Evolutionary conservation across 352 stramenopile genomes (phyloP).

Genomic region (Phytophthora pinifolia): DNA sequence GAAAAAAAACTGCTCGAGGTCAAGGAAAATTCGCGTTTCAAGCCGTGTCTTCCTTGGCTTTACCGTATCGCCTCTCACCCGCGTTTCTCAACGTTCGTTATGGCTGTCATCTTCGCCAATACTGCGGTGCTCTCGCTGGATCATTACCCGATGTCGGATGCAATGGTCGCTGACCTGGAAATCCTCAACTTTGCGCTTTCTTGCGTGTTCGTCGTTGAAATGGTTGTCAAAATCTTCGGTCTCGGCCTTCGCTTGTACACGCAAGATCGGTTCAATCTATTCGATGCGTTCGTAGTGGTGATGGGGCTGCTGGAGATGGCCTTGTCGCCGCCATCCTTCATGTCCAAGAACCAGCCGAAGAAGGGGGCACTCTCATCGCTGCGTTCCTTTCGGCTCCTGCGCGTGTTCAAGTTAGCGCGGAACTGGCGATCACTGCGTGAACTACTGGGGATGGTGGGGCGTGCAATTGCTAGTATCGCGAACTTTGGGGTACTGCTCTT

Average conservation of each 20-base stretch:
- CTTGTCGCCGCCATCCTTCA: slow-evolving; percentile 62
- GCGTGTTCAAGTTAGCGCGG: slow-evolving; percentile 94
- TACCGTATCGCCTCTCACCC: slow-evolving; percentile 55
- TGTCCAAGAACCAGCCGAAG: slow-evolving; percentile 46
- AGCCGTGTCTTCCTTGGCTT: slow-evolving; percentile 34
- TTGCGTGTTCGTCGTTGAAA: slow-evolving; percentile 68
- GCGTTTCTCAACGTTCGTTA: slow-evolving; percentile 57
- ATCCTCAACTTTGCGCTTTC: slow-evolving; percentile 79
- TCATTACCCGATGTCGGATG: slow-evolving; percentile 66
- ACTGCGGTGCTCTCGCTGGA: slow-evolving; percentile 81
- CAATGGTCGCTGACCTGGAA: slow-evolving; percentile 51
- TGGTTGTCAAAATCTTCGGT: slow-evolving; percentile 79
- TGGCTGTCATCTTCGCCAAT: slow-evolving; percentile 79
- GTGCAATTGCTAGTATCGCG: slow-evolving; percentile 83
- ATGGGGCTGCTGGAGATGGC: slow-evolving; percentile 72
- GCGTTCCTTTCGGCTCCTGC: slow-evolving; percentile 84
- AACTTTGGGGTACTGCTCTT: slow-evolving; percentile 93
- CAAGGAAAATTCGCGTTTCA: slow-evolving; percentile 9
- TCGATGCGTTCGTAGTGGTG: slow-evolving; percentile 80
- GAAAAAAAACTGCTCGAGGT: slow-evolving; percentile 17
- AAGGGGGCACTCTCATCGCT: slow-evolving; percentile 74
- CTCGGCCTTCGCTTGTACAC: slow-evolving; percentile 70
- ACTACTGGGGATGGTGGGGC: slow-evolving; percentile 84
- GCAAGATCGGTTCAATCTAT: slow-evolving; percentile 75
- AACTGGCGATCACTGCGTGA: slow-evolving; percentile 88